Percentiles rank a stretch among this genome's conserved stretches.
Conservation (phyloP, 176 grass and related monocot genomes). For the Dendrocalamus sinicus region DNA sequence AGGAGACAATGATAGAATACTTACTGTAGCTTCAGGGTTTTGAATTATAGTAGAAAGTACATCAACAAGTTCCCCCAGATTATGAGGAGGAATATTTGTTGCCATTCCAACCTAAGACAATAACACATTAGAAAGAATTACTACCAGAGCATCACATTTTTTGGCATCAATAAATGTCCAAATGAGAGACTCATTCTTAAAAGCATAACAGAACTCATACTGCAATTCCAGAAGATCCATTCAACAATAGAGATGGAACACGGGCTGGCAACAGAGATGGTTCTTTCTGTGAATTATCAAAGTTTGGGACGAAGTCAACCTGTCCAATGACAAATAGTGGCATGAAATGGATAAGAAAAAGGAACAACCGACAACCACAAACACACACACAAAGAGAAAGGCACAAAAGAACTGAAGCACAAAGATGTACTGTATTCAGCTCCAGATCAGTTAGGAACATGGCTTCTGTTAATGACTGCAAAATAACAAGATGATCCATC, state of each 20-base stretch:
- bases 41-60: conserved; percentile 81
- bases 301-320: conserved; percentile 88
- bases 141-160: conserved; percentile 2
- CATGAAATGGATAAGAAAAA: conserved; percentile 42
- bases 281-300: conserved; percentile 97
- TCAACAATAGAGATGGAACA: conserved; percentile 83
- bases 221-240: conserved; percentile 93
- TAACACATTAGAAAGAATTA: conserved; percentile 15
- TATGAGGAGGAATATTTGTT: conserved; percentile 99
- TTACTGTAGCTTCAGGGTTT: conserved; percentile 93
- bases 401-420: conserved; percentile 29
- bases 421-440: conserved; percentile 71
- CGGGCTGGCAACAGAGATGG: conserved; percentile 91
- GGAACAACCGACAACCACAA: conserved; percentile 7
- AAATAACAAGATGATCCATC: conserved; percentile 47
- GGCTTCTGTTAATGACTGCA: conserved; percentile 88
- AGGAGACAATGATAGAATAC: conserved; percentile 30
- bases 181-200: conserved; percentile 26
- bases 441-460: conserved; percentile 96
- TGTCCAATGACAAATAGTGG: conserved; percentile 47
- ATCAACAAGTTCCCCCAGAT: conserved; percentile 93
- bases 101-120: conserved; percentile 93
- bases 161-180: conserved; percentile 2
- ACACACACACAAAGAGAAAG: background rate
- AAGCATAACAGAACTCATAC: conserved; percentile 56